Evolutionary conservation across 2,329 filamentous ascomycete species (phyloP).

Genomic region (Aspergillus unguis): DNA sequence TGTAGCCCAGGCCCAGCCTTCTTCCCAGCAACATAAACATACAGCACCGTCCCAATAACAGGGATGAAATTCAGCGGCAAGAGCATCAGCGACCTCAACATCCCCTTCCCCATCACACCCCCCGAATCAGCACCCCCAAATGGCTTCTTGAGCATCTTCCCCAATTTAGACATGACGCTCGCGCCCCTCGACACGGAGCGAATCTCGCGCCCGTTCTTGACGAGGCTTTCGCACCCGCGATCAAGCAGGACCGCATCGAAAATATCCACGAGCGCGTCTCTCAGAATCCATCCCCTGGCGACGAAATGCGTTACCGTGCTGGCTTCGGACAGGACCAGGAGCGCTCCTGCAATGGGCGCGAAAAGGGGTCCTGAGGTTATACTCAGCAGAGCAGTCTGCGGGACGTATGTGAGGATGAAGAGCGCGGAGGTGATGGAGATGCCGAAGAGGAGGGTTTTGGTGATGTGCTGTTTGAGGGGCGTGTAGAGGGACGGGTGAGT

Average conservation of each 20-base stretch:
- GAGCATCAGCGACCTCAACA: constrained; percentile 79
- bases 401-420: constrained; percentile 84
- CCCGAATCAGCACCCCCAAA: constrained; percentile 45
- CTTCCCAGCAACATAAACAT: constrained; percentile 70
- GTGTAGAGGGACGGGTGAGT: constrained; percentile 58
- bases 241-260: constrained; percentile 71
- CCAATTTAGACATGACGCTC: constrained; percentile 49
- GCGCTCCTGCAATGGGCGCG: constrained; percentile 57
- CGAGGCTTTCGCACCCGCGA: constrained; percentile 57
- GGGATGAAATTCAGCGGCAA: constrained; percentile 92
- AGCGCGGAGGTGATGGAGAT: constrained; percentile 70
- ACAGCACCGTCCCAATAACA: constrained; percentile 76
- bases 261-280: constrained; percentile 79
- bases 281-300: constrained; percentile 70
- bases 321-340: constrained; percentile 60
- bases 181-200: not conserved
- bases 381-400: constrained; percentile 76
- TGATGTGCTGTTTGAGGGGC: constrained; percentile 56
- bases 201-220: constrained; percentile 59
- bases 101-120: constrained; percentile 42
- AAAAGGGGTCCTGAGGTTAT: constrained; percentile 76
- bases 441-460: constrained; percentile 66
- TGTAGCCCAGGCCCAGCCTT: constrained; percentile 54
- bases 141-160: constrained; percentile 55
- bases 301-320: constrained; percentile 50